Percentiles rank a stretch among this genome's conserved stretches.
Conservation (phyloP, 116 monocot species). For the Phalaenopsis hybrid region DNA sequence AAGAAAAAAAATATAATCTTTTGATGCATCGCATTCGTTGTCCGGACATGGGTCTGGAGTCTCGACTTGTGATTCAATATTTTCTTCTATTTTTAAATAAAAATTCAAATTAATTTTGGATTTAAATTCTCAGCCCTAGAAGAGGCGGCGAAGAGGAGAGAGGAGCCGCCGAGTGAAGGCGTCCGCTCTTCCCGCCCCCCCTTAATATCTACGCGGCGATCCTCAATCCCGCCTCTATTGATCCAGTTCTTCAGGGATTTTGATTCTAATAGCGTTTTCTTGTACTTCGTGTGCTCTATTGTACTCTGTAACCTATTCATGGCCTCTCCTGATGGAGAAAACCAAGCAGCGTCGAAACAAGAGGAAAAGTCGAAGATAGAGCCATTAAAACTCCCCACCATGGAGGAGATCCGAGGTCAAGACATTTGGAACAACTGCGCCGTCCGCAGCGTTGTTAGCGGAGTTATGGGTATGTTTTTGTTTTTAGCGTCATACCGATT, state of each 20-base stretch:
- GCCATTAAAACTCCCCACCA: constrained; percentile 50
- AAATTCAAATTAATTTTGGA: too few relatives aligned
- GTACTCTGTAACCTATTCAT: constrained; percentile 5
- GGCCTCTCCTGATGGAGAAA: constrained; percentile 16
- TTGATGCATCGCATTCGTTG: too few relatives aligned
- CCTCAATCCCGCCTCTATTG: neutral
- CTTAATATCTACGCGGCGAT: neutral
- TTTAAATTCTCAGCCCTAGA: too few relatives aligned
- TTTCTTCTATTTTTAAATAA: too few relatives aligned
- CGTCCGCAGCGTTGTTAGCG: constrained; percentile 79
- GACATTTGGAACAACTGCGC: constrained; percentile 97
- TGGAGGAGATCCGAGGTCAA: constrained; percentile 89
- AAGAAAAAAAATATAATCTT: too few relatives aligned
- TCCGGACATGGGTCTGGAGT: too few relatives aligned
- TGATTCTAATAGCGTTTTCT: neutral
- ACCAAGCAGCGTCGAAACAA: constrained; percentile 11
- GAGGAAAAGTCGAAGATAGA: constrained; percentile 24
- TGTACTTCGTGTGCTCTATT: neutral
- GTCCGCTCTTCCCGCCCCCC: neutral
- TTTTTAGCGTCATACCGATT: too few relatives aligned
- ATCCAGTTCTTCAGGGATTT: neutral
- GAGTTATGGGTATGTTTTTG: constrained; percentile 61
- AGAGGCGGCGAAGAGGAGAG: neutral
- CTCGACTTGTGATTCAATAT: too few relatives aligned
- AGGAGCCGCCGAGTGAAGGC: neutral